Percentiles rank a stretch among this genome's conserved stretches.
phyloP scores from a whole-genome alignment of 1,284 basidiomycete species.

The Quambalaria eucalypti region DNA sequence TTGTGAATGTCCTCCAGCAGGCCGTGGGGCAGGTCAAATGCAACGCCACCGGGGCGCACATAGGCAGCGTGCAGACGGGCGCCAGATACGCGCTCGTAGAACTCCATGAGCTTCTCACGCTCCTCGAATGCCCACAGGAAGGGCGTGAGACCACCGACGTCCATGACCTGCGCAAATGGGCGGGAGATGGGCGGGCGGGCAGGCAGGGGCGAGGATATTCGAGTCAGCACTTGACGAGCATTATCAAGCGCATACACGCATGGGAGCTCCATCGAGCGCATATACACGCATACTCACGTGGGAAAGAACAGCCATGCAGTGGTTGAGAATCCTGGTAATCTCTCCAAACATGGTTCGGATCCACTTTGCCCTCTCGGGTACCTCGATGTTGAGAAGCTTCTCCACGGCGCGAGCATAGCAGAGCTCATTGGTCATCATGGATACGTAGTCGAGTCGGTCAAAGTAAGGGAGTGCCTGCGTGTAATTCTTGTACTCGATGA shows the following conservation, averaged over 20 bases:
- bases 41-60: slow-evolving; percentile 92
- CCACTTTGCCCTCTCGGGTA: slow-evolving; percentile 98
- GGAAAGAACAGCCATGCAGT: slow-evolving; percentile 93
- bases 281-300: slow-evolving; percentile 50
- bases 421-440: slow-evolving; percentile 63
- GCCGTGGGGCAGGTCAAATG: slow-evolving; percentile 92
- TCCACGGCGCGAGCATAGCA: slow-evolving; percentile 96
- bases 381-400: slow-evolving; percentile 95
- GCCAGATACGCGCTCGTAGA: slow-evolving; percentile 97
- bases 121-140: slow-evolving; percentile 99
- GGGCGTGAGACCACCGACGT: slow-evolving; percentile 88
- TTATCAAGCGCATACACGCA: not conserved
- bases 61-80: slow-evolving; percentile 97
- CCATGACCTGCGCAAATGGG: slow-evolving; percentile 24
- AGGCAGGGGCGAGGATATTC: no score
- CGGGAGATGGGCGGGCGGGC: not conserved
- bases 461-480: slow-evolving; percentile 98
- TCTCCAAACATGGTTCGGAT: slow-evolving; percentile 95
- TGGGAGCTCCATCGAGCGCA: not conserved
- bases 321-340: slow-evolving; percentile 91
- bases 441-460: slow-evolving; percentile 96
- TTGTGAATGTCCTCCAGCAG: slow-evolving; percentile 93
- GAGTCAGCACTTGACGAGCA: not conserved
- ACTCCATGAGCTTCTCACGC: slow-evolving; percentile 99
- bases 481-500: slow-evolving; percentile 99